Evolutionary conservation across 2,329 filamentous ascomycete genomes (phyloP).

Genomic region (Apiospora malaysiana): DNA sequence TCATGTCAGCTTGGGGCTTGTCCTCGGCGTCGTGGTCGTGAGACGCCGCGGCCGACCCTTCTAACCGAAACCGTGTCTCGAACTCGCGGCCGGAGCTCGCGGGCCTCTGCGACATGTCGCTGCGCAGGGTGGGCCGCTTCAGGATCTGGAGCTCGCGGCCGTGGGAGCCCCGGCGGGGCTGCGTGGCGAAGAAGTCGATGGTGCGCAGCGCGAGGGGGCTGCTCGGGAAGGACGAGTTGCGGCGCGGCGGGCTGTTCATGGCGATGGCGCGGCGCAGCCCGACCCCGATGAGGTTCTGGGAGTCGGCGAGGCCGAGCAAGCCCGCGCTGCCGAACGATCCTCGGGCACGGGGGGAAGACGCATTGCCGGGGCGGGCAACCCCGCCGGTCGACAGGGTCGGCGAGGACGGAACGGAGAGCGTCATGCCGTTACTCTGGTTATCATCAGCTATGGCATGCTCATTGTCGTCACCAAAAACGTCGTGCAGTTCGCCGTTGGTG

Average conservation of each 20-base stretch:
- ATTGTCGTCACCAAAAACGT: conserved; percentile 5
- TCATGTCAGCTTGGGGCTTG: background rate
- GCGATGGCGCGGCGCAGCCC: conserved; percentile 32
- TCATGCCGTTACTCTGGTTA: background rate
- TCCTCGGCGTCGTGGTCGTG: background rate
- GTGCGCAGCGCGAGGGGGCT: background rate
- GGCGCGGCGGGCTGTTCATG: conserved; percentile 24
- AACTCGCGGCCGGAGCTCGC: conserved; percentile 20
- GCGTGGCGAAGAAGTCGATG: conserved; percentile 15
- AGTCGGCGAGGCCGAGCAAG: conserved; percentile 37
- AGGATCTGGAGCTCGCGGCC: conserved; percentile 24
- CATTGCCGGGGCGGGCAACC: background rate
- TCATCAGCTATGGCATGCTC: conserved; percentile 19
- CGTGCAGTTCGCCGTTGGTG: conserved; percentile 15
- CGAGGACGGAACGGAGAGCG: conserved; percentile 9
- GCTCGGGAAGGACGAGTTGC: background rate
- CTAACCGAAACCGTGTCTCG: background rate
- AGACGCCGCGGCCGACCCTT: background rate
- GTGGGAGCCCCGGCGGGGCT: background rate
- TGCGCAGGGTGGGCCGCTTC: background rate
- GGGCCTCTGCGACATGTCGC: background rate
- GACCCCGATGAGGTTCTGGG: conserved; percentile 31
- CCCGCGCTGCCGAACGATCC: conserved; percentile 39
- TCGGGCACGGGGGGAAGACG: conserved; percentile 21
- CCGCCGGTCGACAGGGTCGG: conserved; percentile 2